These are phyloP conservation scores for Colletotrichum salicis DNA, from an alignment of 2,329 filamentous ascomycete genomes.

Conservation along the genomic window DNA sequence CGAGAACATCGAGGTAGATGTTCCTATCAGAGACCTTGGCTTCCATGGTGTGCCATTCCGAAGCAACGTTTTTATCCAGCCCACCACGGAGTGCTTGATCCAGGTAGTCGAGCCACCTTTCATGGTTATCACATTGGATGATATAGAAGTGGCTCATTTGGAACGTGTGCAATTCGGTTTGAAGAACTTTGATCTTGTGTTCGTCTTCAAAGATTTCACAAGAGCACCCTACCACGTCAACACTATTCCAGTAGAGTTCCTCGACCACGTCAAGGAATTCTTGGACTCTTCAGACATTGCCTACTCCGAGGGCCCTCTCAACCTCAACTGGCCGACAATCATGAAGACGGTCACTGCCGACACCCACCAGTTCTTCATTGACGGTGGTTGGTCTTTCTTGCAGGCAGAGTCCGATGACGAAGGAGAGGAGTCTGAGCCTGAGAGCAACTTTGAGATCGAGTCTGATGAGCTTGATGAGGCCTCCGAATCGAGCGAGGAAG, in stretches of 20 bases:
- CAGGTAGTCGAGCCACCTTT: slow-evolving; percentile 98
- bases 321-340: slow-evolving; percentile 98
- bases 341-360: slow-evolving; percentile 99
- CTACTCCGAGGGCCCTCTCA: slow-evolving; percentile 92
- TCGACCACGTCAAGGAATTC: slow-evolving; percentile 98
- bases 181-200: slow-evolving; percentile 98
- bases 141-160: slow-evolving; percentile 95
- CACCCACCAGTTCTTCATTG: slow-evolving; percentile 92
- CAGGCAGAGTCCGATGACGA: slow-evolving; percentile 89
- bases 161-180: slow-evolving; percentile 96
- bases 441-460: slow-evolving; percentile 90
- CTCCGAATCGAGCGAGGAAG: slow-evolving; percentile 81
- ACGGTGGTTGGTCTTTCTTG: slow-evolving; percentile 96
- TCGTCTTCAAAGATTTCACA: slow-evolving; percentile 97
- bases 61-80: slow-evolving; percentile 94
- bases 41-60: slow-evolving; percentile 97
- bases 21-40: slow-evolving; percentile 94
- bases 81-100: slow-evolving; percentile 95
- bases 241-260: slow-evolving; percentile 93
- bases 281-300: slow-evolving; percentile 95
- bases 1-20: slow-evolving; percentile 91
- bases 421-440: slow-evolving; percentile 81
- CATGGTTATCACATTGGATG: slow-evolving; percentile 92
- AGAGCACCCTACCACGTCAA: slow-evolving; percentile 94
- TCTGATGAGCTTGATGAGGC: slow-evolving; percentile 88